A percentile compares a stretch with the other conserved stretches of the same genome.
phyloP scores from a whole-genome alignment of 2,329 filamentous ascomycete species.

The Bipolaris gigantea region DNA sequence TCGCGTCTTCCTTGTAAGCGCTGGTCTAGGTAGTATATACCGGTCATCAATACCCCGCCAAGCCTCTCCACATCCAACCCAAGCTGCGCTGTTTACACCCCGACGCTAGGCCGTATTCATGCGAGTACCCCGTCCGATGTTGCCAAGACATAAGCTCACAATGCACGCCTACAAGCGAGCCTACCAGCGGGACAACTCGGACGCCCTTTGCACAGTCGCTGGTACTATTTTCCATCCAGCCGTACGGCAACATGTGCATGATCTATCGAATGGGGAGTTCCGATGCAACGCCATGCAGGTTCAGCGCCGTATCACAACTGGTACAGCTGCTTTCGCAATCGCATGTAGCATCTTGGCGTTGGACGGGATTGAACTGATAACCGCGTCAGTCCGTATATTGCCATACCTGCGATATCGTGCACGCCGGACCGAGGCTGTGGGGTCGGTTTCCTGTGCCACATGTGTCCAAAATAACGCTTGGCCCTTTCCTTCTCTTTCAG shows the following conservation, averaged over 20 bases:
- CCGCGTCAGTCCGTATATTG: constrained; percentile 3
- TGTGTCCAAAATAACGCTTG: constrained; percentile 2
- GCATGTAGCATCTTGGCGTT: neutral
- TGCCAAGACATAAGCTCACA: constrained; percentile 12
- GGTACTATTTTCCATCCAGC: constrained; percentile 10
- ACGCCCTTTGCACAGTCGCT: constrained; percentile 9
- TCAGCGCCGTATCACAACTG: neutral
- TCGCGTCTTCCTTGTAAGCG: constrained; percentile 2
- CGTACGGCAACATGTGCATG: constrained; percentile 8
- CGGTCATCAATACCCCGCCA: constrained; percentile 8
- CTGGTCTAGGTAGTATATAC: constrained; percentile 12
- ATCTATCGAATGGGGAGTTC: constrained; percentile 10
- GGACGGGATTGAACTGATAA: neutral
- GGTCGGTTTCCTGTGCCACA: constrained; percentile 8
- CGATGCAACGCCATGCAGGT: neutral
- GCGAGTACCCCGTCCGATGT: constrained; percentile 8
- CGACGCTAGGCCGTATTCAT: constrained; percentile 15
- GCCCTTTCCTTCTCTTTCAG: neutral
- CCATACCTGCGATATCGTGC: neutral
- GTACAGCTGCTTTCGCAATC: neutral
- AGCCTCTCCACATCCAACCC: constrained; percentile 12
- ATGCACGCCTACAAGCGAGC: constrained; percentile 15
- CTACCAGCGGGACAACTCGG: constrained; percentile 17
- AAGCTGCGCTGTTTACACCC: constrained; percentile 5
- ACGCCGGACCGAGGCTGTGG: constrained; percentile 5